Base-by-base conservation (phyloP, 768 basidiomycete species). In the Suillus variegatus region DNA sequence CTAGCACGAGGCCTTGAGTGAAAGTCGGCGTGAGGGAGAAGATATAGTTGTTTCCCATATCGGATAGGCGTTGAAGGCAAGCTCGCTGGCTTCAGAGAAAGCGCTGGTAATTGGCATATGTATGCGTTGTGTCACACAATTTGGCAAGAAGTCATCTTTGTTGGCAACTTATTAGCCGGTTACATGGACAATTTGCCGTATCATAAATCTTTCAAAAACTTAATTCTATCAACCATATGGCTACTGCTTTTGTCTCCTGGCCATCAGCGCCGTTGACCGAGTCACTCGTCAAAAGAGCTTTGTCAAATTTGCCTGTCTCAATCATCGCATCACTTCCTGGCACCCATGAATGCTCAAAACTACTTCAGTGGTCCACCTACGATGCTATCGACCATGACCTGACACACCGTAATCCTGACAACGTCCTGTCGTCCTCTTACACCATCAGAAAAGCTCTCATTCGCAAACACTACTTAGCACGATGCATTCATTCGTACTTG, bases 401-500 rank as follows among this genome's bases (percentile, higher is more conserved):
- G 36, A 89, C 89, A 12, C 84, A 86, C 67, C 70, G 79, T 9
- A 73, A 84, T 52, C 84, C 83, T 13, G 70, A 79, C 28, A 71
- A 73, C 22, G 83, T 88, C 44, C 82, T 95, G 41, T 85, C 93
- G 0, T 96, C 93, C 10, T 90, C 89, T 43, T 96, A 95, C 73
- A 90, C 88, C 16, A 94, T 96, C 73, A 86, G 96, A 66, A 97
- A 99, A 76, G 90, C 91, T 43, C 83, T 99, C 63, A 99, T 99
- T 68, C 87, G 97, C 63, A 99, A 99, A 76, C 94, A 97, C 73
- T 95, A 90, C 74, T 83, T 99, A 3, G 90, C 94, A 5, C 85
- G 86, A 41, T 88, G 87, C 60, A 84, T 94, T 22, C 85, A 84
- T 51, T 84, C 86, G 20, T 94, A 93, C 76, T 72, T 89, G 57